Evolutionary conservation across 768 basidiomycete species (phyloP).

Genomic region (Pholiota molesta): DNA sequence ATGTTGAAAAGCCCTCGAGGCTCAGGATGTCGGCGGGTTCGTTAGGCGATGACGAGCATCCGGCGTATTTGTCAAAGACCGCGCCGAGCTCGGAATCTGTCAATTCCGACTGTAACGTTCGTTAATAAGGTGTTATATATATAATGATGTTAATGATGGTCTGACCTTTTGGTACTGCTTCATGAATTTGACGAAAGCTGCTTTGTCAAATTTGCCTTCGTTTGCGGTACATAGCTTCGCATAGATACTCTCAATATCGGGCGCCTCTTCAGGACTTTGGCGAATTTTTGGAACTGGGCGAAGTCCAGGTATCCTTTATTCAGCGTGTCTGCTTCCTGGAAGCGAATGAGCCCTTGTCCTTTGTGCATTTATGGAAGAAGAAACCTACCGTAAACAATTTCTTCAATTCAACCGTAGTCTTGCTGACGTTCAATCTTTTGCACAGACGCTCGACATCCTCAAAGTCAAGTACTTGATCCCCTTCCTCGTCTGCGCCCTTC

Average conservation of each 20-base stretch:
- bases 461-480: conserved; percentile 66
- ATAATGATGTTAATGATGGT: conserved; percentile 1
- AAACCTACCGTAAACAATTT: conserved; percentile 58
- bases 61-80: conserved; percentile 39
- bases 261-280: conserved; percentile 81
- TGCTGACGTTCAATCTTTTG: conserved; percentile 67
- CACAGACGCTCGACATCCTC: conserved; percentile 76
- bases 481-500: conserved; percentile 68
- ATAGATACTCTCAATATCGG: conserved; percentile 75
- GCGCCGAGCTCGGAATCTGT: conserved; percentile 32
- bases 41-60: conserved; percentile 16
- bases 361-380: not conserved
- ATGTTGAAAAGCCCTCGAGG: conserved; percentile 71
- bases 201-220: conserved; percentile 42
- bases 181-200: conserved; percentile 50
- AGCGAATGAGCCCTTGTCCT: not conserved
- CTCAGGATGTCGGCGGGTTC: conserved; percentile 38
- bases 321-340: conserved; percentile 65
- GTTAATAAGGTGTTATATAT: conserved; percentile 1
- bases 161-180: conserved; percentile 43
- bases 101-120: conserved; percentile 36
- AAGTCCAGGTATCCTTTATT: conserved; percentile 71
- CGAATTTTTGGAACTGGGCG: conserved; percentile 77
- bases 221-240: conserved; percentile 32
- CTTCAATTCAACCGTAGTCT: conserved; percentile 53